phyloP scores from a whole-genome alignment of 176 grass and related monocot species.

The Alloteropsis semialata region DNA sequence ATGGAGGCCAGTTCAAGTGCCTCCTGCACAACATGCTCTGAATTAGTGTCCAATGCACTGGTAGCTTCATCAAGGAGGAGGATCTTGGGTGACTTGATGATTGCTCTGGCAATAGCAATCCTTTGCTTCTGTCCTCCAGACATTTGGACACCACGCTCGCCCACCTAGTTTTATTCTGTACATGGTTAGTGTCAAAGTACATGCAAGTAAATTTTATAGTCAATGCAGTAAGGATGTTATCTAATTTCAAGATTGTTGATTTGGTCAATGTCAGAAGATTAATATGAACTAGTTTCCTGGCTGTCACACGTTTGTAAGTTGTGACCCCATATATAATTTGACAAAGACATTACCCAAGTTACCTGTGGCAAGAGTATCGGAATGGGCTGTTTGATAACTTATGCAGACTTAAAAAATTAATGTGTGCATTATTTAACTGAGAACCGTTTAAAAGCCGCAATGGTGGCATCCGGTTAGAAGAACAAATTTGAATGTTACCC shows the following conservation, averaged over 20 bases:
- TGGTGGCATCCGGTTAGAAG: neutral
- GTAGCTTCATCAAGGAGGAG: slow-evolving; percentile 93
- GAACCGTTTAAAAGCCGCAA: neutral
- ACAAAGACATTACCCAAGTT: neutral
- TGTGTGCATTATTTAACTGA: neutral
- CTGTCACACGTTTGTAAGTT: neutral
- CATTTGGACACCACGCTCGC: slow-evolving; percentile 87
- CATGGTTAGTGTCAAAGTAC: neutral
- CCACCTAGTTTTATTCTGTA: slow-evolving; percentile 46
- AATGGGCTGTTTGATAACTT: neutral
- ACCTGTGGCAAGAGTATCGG: neutral
- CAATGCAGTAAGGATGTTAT: neutral
- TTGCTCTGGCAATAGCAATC: slow-evolving; percentile 89
- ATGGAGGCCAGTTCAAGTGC: slow-evolving; percentile 75
- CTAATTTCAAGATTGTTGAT: neutral
- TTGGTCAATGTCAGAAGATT: neutral
- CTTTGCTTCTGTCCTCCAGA: slow-evolving; percentile 96
- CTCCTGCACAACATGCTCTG: slow-evolving; percentile 77
- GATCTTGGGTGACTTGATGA: slow-evolving; percentile 88
- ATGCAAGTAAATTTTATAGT: neutral
- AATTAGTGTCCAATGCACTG: slow-evolving; percentile 83
- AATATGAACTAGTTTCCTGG: neutral
- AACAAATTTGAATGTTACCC: no score
- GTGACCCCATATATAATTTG: neutral
- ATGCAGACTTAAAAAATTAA: neutral